Percentiles rank a stretch among this genome's conserved stretches.
Conservation (phyloP, 805 yeast species). For the Kockiozyma suomiensis region DNA sequence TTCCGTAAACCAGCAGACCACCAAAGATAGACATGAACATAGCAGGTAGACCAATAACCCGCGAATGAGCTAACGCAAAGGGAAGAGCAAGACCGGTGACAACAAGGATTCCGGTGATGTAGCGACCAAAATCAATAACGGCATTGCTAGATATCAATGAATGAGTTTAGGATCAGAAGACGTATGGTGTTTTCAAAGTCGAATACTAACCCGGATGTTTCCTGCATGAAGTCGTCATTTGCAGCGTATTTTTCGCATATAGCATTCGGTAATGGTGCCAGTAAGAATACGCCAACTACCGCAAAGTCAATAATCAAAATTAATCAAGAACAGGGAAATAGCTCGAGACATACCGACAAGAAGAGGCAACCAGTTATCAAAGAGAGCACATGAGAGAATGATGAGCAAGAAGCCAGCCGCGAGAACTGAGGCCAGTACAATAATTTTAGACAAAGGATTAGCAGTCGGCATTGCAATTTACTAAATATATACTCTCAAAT, state of each 20-base stretch:
- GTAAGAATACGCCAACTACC: slow-evolving; percentile 58
- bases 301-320: not conserved
- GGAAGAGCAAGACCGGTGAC: slow-evolving; percentile 79
- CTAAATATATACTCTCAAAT: not conserved
- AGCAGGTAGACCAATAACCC: slow-evolving; percentile 69
- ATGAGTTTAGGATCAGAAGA: not conserved
- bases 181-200: not conserved
- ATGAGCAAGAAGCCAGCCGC: slow-evolving; percentile 90
- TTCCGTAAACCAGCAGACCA: slow-evolving; percentile 78
- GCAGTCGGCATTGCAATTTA: slow-evolving; percentile 34
- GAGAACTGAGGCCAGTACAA: slow-evolving; percentile 71
- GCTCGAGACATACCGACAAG: slow-evolving; percentile 54
- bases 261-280: slow-evolving; percentile 75
- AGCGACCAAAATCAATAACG: slow-evolving; percentile 77
- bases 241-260: slow-evolving; percentile 52
- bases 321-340: not conserved
- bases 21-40: slow-evolving; percentile 77
- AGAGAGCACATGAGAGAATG: slow-evolving; percentile 83
- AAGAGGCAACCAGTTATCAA: slow-evolving; percentile 89
- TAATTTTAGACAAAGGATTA: slow-evolving; percentile 75
- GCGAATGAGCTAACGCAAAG: slow-evolving; percentile 71
- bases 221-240: slow-evolving; percentile 66
- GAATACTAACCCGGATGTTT: slow-evolving; percentile 46
- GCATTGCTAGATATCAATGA: slow-evolving; percentile 40
- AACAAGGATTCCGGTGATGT: slow-evolving; percentile 73